Evolutionary conservation across 2,329 filamentous ascomycete species (phyloP).

Genomic region (Microcyclosporella mali): DNA sequence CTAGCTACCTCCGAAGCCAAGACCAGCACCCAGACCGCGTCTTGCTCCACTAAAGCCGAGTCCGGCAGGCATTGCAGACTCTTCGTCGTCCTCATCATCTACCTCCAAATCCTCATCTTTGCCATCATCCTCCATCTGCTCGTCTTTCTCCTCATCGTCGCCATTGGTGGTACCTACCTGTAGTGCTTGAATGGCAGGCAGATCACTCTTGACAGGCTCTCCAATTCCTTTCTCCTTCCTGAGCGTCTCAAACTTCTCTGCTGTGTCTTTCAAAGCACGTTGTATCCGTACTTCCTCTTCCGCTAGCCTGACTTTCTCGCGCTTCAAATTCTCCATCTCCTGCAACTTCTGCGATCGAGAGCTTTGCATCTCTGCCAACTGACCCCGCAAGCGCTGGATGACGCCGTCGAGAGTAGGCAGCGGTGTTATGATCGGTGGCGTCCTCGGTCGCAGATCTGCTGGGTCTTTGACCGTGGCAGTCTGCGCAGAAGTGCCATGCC

Average conservation of each 20-base stretch:
- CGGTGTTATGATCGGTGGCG: slow-evolving; percentile 60
- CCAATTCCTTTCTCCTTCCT: slow-evolving; percentile 43
- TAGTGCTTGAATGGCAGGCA: slow-evolving; percentile 13
- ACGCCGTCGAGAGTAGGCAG: slow-evolving; percentile 67
- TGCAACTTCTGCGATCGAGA: slow-evolving; percentile 53
- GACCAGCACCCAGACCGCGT: slow-evolving; percentile 11
- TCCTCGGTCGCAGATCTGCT: slow-evolving; percentile 28
- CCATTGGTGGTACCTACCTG: background rate
- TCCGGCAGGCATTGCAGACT: slow-evolving; percentile 12
- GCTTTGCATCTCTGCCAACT: slow-evolving; percentile 57
- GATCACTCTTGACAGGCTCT: background rate
- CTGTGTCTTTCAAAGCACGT: slow-evolving; percentile 70
- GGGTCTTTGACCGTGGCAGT: slow-evolving; percentile 6
- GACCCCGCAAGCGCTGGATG: slow-evolving; percentile 56
- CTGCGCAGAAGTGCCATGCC: slow-evolving; percentile 67
- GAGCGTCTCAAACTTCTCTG: slow-evolving; percentile 60
- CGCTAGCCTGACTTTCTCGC: slow-evolving; percentile 62
- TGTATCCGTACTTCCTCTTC: slow-evolving; percentile 74
- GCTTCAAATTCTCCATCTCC: slow-evolving; percentile 59
- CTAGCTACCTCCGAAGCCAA: slow-evolving; percentile 12
- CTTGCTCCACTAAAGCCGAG: slow-evolving; percentile 14
- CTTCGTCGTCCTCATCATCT: slow-evolving; percentile 17
- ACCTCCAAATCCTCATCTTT: slow-evolving; percentile 14
- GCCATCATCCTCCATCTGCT: slow-evolving; percentile 18
- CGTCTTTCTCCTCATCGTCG: slow-evolving; percentile 4